These are phyloP conservation scores for Neurospora tetrasperma DNA, from an alignment of 495 filamentous ascomycete genomes.

Conservation along the genomic window DNA sequence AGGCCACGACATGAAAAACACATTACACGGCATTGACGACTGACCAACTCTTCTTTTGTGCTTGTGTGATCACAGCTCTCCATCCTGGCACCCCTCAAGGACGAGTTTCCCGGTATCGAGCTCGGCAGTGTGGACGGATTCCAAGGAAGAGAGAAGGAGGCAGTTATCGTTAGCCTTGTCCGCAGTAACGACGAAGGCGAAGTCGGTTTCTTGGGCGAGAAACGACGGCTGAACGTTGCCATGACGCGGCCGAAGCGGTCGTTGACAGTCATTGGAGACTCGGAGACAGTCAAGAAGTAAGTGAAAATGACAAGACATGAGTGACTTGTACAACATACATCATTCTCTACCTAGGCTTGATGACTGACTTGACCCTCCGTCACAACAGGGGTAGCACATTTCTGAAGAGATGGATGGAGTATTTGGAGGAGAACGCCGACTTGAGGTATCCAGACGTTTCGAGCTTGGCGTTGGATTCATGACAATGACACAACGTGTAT, in stretches of 20 bases:
- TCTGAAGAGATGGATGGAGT: conserved; percentile 81
- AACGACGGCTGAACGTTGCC: conserved; percentile 84
- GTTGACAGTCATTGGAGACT: conserved; percentile 84
- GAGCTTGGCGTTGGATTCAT: conserved; percentile 31
- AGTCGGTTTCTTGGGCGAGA: conserved; percentile 92
- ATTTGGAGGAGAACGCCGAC: conserved; percentile 75
- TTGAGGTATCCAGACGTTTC: conserved; percentile 69
- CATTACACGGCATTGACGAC: conserved; percentile 6
- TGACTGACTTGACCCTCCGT: conserved; percentile 8
- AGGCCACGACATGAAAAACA: background rate
- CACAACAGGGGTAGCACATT: conserved; percentile 61
- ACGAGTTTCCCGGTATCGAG: conserved; percentile 73
- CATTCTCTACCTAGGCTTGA: conserved; percentile 1
- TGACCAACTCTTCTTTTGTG: background rate
- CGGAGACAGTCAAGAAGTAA: conserved; percentile 78
- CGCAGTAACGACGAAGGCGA: conserved; percentile 78
- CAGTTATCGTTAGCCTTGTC: conserved; percentile 81
- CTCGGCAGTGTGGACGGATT: conserved; percentile 94
- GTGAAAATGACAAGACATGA: conserved; percentile 19
- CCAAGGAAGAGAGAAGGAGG: conserved; percentile 95
- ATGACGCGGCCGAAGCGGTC: conserved; percentile 92
- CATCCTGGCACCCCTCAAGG: conserved; percentile 66
- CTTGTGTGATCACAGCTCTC: conserved; percentile 42
- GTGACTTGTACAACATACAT: conserved; percentile 1
- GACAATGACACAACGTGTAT: background rate